Conservation (phyloP, 441 rosid genomes). For the Gossypium schwendimanii region DNA sequence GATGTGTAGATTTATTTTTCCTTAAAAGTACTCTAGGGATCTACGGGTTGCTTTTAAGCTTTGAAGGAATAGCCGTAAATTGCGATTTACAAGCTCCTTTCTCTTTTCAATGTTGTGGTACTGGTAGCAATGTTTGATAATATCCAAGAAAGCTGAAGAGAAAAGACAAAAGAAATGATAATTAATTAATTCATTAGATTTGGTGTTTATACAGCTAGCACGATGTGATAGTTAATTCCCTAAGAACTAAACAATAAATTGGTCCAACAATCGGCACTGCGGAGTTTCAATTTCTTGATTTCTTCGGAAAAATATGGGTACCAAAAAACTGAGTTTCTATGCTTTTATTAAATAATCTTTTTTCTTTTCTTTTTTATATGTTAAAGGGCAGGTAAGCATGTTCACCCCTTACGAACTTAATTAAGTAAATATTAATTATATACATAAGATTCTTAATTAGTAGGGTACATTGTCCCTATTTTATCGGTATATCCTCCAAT, state of each 20-base stretch:
- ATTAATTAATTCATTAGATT: neutral
- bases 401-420: neutral
- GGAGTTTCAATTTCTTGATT: neutral
- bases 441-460: neutral
- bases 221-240: neutral
- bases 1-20: neutral
- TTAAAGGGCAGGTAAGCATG: neutral
- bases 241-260: neutral
- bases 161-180: neutral
- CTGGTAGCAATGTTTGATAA: neutral
- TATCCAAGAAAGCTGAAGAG: neutral
- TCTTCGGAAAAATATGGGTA: neutral
- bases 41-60: neutral
- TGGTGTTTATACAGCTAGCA: slow-evolving; percentile 1
- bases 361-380: neutral
- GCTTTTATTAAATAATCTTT: neutral
- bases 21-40: neutral
- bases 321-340: neutral
- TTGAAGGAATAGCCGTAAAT: neutral
- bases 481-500: neutral
- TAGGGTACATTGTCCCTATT: neutral
- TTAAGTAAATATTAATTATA: neutral
- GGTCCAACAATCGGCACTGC: neutral
- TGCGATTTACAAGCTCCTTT: neutral
- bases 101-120: neutral